These are phyloP conservation scores for Gonapodya sp. DNA, from an alignment of 192 early-diverging fungal genomes.

Conservation along the genomic window DNA sequence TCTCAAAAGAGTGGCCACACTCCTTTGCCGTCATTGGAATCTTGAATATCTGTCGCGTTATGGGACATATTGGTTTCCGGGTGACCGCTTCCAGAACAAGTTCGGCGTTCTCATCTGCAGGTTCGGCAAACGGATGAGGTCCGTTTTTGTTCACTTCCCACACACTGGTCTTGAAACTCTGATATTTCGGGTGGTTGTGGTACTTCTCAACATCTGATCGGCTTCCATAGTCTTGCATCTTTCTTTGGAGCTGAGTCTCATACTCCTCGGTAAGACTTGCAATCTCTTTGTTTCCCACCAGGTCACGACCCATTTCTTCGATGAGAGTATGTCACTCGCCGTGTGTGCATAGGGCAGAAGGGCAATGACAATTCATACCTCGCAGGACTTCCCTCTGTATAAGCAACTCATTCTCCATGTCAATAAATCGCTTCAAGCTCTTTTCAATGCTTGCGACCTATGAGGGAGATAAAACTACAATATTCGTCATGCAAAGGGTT, in stretches of 20 bases:
- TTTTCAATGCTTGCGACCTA: not conserved
- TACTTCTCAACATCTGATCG: not conserved
- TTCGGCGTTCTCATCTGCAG: not conserved
- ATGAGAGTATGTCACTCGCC: too few species aligned
- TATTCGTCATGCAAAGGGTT: too few species aligned
- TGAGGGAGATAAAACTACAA: not conserved
- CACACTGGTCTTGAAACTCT: not conserved
- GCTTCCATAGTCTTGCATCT: not conserved
- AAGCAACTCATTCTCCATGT: not conserved
- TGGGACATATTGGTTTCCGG: not conserved
- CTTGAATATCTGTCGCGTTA: not conserved
- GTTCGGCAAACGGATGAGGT: not conserved
- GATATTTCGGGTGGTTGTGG: not conserved
- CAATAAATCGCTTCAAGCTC: not conserved
- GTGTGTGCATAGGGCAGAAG: too few species aligned
- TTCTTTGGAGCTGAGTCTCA: not conserved
- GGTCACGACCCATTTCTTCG: not conserved
- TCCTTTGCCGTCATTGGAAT: not conserved
- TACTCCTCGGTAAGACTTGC: not conserved
- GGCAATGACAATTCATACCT: not conserved
- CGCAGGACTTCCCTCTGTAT: not conserved
- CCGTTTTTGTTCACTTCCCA: not conserved
- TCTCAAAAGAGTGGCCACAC: not conserved
- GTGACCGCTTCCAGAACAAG: not conserved
- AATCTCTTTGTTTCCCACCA: not conserved